Evolutionary conservation across 2,329 filamentous ascomycete species (phyloP), one percentile per base, ranked within the genome.

Genomic region (Neocucurbitaria cava): DNA sequence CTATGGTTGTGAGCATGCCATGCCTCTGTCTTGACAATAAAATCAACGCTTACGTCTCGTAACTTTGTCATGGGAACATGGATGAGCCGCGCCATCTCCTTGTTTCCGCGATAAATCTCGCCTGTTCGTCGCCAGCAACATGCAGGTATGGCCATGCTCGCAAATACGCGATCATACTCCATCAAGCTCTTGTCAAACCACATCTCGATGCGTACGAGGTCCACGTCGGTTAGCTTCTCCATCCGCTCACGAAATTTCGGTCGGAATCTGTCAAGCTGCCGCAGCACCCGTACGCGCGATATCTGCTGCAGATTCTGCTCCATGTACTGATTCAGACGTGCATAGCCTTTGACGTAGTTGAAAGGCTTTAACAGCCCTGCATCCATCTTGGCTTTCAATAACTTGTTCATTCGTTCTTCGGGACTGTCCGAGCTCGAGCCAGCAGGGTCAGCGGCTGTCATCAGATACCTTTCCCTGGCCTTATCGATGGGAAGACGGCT

Each of bases 81-180:
- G 60, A 99, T 94, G 52, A 99, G 82, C 77, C 98, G 92, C 6
- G 95, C 95, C 94, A 99, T 99, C 77, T 99, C 95, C 72, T 96
- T 96, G 75, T 99, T 99, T 0, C 94, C 95, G 61, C 95, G 84
- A 73, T 96, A 98, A 43, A 99, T 98, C 79, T 99, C 95, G 9
- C 95, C 95, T 0, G 95, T 99, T 69, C 95, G 85, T 68, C 95
- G 85, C 95, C 95, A 99, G 74, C 94, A 96, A 77, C 95, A 99
- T 13, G 95, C 95, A 0, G 95, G 95, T 58, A 99, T 94, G 1
- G 95, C 95, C 95, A 99, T 99, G 74, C 92, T 96, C 1, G 95
- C 95, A 79, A 99, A 99, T 1, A 99, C 93, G 28, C 95, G 91
- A 71, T 99, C 95, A 69, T 98, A 98, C 73, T 98, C 95, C 90